Evolutionary conservation across 2,329 filamentous ascomycete species (phyloP), one percentile per base, ranked within the genome.

Genomic region (Colletotrichum sp.): DNA sequence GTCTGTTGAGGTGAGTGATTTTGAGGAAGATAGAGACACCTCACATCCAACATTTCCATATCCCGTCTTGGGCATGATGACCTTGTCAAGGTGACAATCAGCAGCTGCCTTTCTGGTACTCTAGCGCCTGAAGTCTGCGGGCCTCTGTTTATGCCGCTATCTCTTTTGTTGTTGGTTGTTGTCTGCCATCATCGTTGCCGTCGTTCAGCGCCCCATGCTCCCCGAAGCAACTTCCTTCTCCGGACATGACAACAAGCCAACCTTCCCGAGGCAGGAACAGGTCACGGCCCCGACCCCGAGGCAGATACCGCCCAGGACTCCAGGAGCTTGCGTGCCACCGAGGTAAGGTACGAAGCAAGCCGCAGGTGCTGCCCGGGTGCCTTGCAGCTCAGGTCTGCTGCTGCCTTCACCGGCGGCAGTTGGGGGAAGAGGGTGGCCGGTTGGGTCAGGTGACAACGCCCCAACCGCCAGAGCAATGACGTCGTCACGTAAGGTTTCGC

Each of bases 401-500:
- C 21, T 69, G 56, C 67, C 34, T 59, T 30, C 70, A 26, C 21
- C 56, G 30, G 68, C 55, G n/a, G 24, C 34, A 62, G 24, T 36
- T 58, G 61, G 16, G 16, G 21, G 38, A 48, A 48, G 38, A 26
- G 12, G 24, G 58, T 70, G 58, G 34, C 66, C 18, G 28, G 30
- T 74, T 9, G 16, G 65, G 73, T 75, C 73, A 75, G 69, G 69
- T 75, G 73, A 75, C 73, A 56, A 21, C 70, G 69, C 69, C 48
- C 73, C 73, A 38, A 69, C 58, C 63, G 64, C 63, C 32, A 55
- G 36, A 68, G 70, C 73, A 73, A 75, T 75, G 73, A 75, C 73
- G 73, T 75, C 73, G 69, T 73, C 73, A 65, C 58, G 58, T 73
- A 75, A 75, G 70, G 73, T 73, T 69, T 67, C 64, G 73, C 70